Evolutionary conservation across 2,329 filamentous ascomycete genomes (phyloP).

Genomic region (Albifimbria verrucaria): DNA sequence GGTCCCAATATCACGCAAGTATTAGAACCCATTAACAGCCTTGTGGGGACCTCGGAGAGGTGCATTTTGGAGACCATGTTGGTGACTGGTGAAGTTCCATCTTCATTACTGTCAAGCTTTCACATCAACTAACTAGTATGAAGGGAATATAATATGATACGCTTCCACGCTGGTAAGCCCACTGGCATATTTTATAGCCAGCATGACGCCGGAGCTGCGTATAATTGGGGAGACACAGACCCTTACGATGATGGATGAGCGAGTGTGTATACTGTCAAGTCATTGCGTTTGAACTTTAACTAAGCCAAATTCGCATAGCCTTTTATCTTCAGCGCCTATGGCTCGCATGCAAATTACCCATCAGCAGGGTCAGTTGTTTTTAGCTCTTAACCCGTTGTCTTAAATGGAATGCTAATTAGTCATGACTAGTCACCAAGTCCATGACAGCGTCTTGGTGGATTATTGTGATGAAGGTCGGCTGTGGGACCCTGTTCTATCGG

Average conservation of each 20-base stretch:
- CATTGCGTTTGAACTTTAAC: fast-evolving
- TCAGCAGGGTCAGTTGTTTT: conserved; percentile 19
- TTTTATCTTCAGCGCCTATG: conserved; percentile 28
- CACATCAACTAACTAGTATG: not conserved
- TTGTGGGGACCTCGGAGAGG: conserved; percentile 15
- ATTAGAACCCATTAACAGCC: conserved; percentile 20
- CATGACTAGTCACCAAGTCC: conserved; percentile 23
- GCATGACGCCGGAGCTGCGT: conserved; percentile 19
- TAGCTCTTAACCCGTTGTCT: not conserved
- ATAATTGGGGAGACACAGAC: conserved; percentile 23
- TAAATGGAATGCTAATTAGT: conserved; percentile 2
- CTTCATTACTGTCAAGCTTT: not conserved
- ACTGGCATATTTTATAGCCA: conserved; percentile 25
- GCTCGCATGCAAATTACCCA: conserved; percentile 32
- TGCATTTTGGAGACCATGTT: conserved; percentile 27
- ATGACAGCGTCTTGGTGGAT: conserved; percentile 28
- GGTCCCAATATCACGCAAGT: conserved; percentile 29
- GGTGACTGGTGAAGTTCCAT: conserved; percentile 21
- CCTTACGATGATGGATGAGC: conserved; percentile 18
- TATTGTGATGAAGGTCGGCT: conserved; percentile 28
- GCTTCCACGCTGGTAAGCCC: conserved; percentile 21
- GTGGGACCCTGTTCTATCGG: conserved; percentile 32
- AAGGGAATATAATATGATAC: conserved; percentile 24
- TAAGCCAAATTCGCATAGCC: conserved; percentile 20
- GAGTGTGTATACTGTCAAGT: conserved; percentile 16